A percentile compares a stretch with the other conserved stretches of the same genome.
These are phyloP conservation scores for Rubia yunnanensis DNA, from an alignment of 257 asterid genomes.

Conservation along the genomic window DNA sequence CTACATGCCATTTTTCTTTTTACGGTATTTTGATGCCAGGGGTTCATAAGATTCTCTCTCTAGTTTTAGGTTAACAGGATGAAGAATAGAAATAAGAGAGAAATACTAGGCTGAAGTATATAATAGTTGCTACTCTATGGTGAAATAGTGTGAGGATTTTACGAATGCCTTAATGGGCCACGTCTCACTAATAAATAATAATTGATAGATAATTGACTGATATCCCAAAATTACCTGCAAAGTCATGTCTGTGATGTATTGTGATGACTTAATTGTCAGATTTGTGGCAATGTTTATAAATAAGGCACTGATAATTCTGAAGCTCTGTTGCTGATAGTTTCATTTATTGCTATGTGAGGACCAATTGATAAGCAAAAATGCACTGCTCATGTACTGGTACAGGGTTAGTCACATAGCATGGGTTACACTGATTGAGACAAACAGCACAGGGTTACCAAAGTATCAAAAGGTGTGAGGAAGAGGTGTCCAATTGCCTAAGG, in stretches of 20 bases:
- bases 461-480: not conserved
- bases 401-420: not conserved
- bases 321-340: not conserved
- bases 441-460: not conserved
- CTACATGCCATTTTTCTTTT: not conserved
- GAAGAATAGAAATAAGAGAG: not conserved
- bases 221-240: not conserved
- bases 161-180: not conserved
- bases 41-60: not conserved
- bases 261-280: not conserved
- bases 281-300: not conserved
- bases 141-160: not conserved
- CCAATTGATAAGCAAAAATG: not conserved
- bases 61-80: not conserved
- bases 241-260: not conserved
- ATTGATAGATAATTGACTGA: not conserved
- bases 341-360: not conserved
- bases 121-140: not conserved
- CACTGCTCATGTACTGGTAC: not conserved
- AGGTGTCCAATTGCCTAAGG: not conserved
- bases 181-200: not conserved
- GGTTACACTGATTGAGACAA: not conserved
- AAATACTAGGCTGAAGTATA: not conserved
- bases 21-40: not conserved
- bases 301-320: not conserved